phyloP scores from a whole-genome alignment of 225 moss, liverwort and hornwort species.

The Straminergon stramineum region DNA sequence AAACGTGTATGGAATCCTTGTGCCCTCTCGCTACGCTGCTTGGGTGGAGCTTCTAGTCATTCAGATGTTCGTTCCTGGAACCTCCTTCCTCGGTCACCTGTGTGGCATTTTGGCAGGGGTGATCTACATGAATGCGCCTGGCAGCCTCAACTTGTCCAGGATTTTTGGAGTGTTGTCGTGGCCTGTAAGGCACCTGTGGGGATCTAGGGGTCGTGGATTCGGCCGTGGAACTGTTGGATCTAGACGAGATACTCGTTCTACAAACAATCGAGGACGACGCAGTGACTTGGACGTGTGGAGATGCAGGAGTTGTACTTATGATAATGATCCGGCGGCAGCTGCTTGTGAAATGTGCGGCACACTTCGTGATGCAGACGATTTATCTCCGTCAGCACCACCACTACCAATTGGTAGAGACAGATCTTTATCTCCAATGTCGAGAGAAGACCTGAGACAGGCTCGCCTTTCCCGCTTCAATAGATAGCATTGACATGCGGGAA shows the following conservation, averaged over 20 bases:
- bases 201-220: constrained; percentile 25
- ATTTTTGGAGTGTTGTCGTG: constrained; percentile 30
- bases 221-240: constrained; percentile 48
- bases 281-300: constrained; percentile 28
- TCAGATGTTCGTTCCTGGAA: constrained; percentile 76
- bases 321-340: constrained; percentile 16
- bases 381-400: constrained; percentile 38
- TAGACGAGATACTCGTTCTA: background rate
- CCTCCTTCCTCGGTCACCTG: constrained; percentile 76
- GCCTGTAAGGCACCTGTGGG: constrained; percentile 37
- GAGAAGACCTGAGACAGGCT: constrained; percentile 55
- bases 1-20: constrained; percentile 53
- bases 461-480: constrained; percentile 58
- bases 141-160: constrained; percentile 4
- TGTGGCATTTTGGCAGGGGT: constrained; percentile 79
- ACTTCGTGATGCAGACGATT: constrained; percentile 7
- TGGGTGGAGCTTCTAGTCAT: constrained; percentile 81
- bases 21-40: constrained; percentile 76
- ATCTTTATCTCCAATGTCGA: constrained; percentile 16
- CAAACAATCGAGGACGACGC: background rate
- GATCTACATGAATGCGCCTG: constrained; percentile 44
- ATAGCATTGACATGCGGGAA: background rate
- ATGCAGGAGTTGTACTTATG: constrained; percentile 55
- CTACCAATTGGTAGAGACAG: constrained; percentile 15
- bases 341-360: constrained; percentile 65